Percentiles rank a stretch among this genome's conserved stretches.
phyloP scores from a whole-genome alignment of 169 alveolate genomes.

The Ichthyophthirius multifiliis region DNA sequence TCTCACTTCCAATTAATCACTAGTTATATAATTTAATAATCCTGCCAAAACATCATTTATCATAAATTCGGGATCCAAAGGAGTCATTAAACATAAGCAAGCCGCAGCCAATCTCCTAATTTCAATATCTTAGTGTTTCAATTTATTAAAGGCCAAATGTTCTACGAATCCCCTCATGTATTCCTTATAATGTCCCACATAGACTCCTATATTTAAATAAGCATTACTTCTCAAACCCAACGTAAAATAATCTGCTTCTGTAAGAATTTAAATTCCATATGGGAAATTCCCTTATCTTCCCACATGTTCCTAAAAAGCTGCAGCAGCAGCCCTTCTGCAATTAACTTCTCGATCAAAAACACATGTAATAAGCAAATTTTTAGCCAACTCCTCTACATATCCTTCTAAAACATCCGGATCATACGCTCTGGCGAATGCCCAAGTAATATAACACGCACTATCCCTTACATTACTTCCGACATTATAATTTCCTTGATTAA shows the following conservation, averaged over 20 bases:
- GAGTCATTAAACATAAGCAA: constrained; percentile 64
- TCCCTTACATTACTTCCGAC: constrained; percentile 87
- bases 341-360: constrained; percentile 86
- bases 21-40: constrained; percentile 36
- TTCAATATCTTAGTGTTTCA: constrained; percentile 71
- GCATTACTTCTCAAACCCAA: constrained; percentile 77
- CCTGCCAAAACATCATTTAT: constrained; percentile 49
- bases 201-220: constrained; percentile 75
- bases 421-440: constrained; percentile 85
- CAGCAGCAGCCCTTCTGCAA: constrained; percentile 87
- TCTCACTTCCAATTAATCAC: constrained; percentile 45
- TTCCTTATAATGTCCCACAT: constrained; percentile 73
- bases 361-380: constrained; percentile 55
- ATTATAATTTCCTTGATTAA: constrained; percentile 55
- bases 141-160: constrained; percentile 71
- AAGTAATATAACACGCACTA: constrained; percentile 85
- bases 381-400: constrained; percentile 65
- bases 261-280: constrained; percentile 82
- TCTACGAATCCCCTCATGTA: constrained; percentile 65
- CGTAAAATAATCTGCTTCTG: constrained; percentile 89
- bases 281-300: constrained; percentile 83
- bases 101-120: constrained; percentile 72
- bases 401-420: constrained; percentile 77
- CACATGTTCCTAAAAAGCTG: constrained; percentile 80
- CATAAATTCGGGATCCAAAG: constrained; percentile 65